Base-by-base conservation (phyloP, 202 grass and related monocot species). In the Zoysia matrella region DNA sequence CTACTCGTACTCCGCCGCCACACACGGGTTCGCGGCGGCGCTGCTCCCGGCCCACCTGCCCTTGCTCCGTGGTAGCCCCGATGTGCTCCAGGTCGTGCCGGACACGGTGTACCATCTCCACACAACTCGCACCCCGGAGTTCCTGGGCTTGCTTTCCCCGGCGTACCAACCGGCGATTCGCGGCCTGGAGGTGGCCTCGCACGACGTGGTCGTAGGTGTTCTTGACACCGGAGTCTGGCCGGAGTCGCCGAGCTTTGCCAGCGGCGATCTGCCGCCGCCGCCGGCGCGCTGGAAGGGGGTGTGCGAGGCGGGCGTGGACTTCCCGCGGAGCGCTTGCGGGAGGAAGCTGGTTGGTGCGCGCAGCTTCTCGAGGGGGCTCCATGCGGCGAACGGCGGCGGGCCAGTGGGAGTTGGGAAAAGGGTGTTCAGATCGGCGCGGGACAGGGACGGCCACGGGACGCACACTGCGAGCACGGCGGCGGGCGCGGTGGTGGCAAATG, bases 141-240 rank as follows among this genome's bases (percentile, higher is more conserved):
- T 98, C 83, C 15, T 98, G 54, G 95, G 95, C 16, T 82, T 98
- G 52, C 46, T 90, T 3, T 64, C 86, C 1, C 78, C 81, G 6
- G 78, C 87, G 4, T 91, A 88, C 56, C 72, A 84, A 65, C 76
- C 92, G 15, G 53, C 85, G 6, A 89, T 89, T 12, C 75, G 68
- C 44, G 47, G 73, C 0, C 73, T 95, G 5, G 92, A 98, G 8
- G 62, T 67, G 11, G 92, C 92, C 74, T 75, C 95, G 0, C 89
- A 86, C 44, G 95, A 98, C 62, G 92, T 98, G 18, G 81, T 95
- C 54, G 76, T 98, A 3, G 95, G 92, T 2, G 90, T 98, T 47
- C 84, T 95, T 2, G 95, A 98, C 67, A 98, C 95, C 7, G 95
- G 95, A 45, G 87, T 98, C 8, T 98, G 95, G 95, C 92, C 95